Conservation (phyloP, 768 basidiomycete species). For the Kwoniella dendrophila region DNA sequence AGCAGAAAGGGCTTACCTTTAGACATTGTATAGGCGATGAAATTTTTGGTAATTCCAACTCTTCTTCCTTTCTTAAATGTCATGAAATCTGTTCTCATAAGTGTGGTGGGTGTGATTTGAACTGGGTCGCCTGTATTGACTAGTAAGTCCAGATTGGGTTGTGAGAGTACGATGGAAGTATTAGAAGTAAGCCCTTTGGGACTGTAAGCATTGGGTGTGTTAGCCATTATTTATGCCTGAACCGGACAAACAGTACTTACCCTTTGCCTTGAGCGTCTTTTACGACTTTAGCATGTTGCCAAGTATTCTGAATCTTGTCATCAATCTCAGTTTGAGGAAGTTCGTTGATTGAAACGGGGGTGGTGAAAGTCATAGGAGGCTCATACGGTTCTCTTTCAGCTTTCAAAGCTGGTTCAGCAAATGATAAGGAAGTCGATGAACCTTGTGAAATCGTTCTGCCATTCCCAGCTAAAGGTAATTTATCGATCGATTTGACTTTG, state of each 20-base stretch:
- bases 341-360: not conserved
- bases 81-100: slow-evolving; percentile 26
- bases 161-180: slow-evolving; percentile 35
- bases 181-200: slow-evolving; percentile 25
- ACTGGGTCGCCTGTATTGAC: slow-evolving; percentile 25
- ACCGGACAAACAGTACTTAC: slow-evolving; percentile 16
- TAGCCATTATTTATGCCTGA: not conserved
- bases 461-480: not conserved
- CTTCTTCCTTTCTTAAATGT: slow-evolving; percentile 25
- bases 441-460: slow-evolving; percentile 10
- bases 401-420: too few relatives aligned
- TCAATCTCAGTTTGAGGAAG: slow-evolving; percentile 5
- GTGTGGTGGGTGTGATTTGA: slow-evolving; percentile 33
- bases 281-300: slow-evolving; percentile 7
- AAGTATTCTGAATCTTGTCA: slow-evolving; percentile 9
- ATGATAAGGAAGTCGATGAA: too few relatives aligned
- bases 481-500: slow-evolving; percentile 10
- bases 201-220: slow-evolving; percentile 1
- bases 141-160: slow-evolving; percentile 31
- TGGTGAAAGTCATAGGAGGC: not conserved
- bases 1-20: slow-evolving; percentile 28
- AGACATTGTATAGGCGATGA: slow-evolving; percentile 41
- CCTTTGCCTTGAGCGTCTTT: slow-evolving; percentile 29
- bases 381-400: not conserved
- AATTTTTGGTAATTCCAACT: slow-evolving; percentile 37